Evolutionary conservation across 2,329 filamentous ascomycete genomes (phyloP).

Genomic region (Cladosporium austrohemisphaericum): DNA sequence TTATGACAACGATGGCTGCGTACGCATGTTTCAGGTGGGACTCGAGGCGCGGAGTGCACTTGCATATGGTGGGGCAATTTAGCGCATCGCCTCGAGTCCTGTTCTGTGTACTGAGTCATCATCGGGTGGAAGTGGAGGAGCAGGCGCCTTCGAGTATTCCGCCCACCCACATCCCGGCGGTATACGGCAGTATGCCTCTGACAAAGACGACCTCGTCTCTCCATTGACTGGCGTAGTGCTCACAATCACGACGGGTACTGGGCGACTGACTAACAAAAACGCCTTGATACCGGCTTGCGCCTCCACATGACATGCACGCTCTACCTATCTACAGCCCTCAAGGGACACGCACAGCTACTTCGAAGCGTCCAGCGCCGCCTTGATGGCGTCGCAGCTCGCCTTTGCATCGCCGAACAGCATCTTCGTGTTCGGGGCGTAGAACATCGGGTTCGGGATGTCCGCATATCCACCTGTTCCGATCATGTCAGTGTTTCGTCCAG

Average conservation of each 20-base stretch:
- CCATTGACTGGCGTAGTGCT: not conserved
- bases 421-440: constrained; percentile 82
- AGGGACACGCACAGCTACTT: constrained; percentile 3
- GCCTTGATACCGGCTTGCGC: constrained; percentile 2
- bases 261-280: not conserved
- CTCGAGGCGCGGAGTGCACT: not conserved
- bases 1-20: not conserved
- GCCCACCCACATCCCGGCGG: constrained; percentile 12
- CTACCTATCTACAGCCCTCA: not conserved
- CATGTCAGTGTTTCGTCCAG: constrained; percentile 7
- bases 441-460: constrained; percentile 90
- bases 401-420: constrained; percentile 94
- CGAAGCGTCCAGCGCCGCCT: constrained; percentile 26
- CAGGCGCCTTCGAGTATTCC: not conserved
- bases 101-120: too few species aligned
- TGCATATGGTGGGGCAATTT: not conserved
- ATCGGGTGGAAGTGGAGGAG: constrained; percentile 12
- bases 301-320: constrained; percentile 6
- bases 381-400: constrained; percentile 38
- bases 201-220: not conserved
- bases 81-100: too few species aligned
- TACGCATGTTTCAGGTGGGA: not conserved
- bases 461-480: constrained; percentile 45
- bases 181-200: too few species aligned
- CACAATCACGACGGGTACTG: not conserved